These are phyloP conservation scores for Citrullus colocynthis DNA, from an alignment of 306 rosid genomes.

Conservation along the genomic window DNA sequence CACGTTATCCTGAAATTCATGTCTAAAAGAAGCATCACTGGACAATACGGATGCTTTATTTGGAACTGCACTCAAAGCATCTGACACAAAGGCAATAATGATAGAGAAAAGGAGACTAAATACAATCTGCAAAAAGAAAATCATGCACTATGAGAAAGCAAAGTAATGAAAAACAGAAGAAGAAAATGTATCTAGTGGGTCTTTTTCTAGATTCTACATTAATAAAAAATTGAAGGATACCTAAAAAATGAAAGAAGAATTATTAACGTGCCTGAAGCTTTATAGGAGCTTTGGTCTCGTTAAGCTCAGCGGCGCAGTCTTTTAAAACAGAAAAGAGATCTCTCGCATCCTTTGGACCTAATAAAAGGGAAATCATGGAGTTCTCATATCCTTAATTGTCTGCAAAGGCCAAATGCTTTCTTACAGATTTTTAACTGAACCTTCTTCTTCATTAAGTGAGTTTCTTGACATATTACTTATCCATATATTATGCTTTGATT, in stretches of 20 bases:
- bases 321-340: conserved; percentile 56
- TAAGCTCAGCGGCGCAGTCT: conserved; percentile 58
- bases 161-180: not conserved
- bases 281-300: conserved; percentile 35
- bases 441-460: not conserved
- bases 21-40: conserved; percentile 52
- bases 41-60: conserved; percentile 79
- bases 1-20: conserved; percentile 67
- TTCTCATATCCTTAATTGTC: not conserved
- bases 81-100: conserved; percentile 71
- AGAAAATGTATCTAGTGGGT: conserved; percentile 1
- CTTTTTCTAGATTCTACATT: not conserved
- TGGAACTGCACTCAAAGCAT: conserved; percentile 75
- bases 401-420: not conserved
- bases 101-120: conserved; percentile 79
- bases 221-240: conserved; percentile 1
- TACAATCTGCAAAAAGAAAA: conserved; percentile 57
- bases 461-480: not conserved
- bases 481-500: not conserved
- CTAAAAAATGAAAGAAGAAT: conserved; percentile 5
- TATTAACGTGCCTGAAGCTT: conserved; percentile 48
- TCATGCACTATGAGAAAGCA: not conserved
- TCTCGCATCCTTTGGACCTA: conserved; percentile 75
- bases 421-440: not conserved
- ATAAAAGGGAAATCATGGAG: not conserved